Evolutionary conservation across 1,284 basidiomycete genomes (phyloP).

Genomic region (Veloboletus limbatus): DNA sequence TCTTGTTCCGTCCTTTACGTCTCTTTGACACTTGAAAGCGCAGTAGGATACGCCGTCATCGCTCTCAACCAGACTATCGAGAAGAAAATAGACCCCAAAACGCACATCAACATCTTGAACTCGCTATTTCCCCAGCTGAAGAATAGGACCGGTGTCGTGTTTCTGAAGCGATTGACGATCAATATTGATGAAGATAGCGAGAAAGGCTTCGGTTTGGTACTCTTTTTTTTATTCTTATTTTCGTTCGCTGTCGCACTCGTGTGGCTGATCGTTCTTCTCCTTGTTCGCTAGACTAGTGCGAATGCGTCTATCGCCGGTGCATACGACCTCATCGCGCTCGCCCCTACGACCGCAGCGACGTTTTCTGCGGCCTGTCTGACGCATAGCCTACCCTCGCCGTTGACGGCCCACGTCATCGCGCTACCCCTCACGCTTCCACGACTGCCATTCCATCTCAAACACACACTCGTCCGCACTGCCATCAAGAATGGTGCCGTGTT

Average conservation of each 20-base stretch:
- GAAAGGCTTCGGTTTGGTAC: constrained; percentile 75
- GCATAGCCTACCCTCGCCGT: constrained; percentile 72
- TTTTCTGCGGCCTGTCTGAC: constrained; percentile 81
- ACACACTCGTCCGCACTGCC: constrained; percentile 78
- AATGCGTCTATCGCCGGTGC: constrained; percentile 53
- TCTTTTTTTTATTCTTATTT: too few relatives aligned
- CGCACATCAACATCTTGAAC: constrained; percentile 59
- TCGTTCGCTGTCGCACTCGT: too few relatives aligned
- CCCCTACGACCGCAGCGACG: constrained; percentile 66
- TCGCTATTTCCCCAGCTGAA: constrained; percentile 51
- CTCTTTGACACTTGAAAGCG: constrained; percentile 17
- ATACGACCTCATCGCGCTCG: constrained; percentile 77
- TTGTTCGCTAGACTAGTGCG: constrained; percentile 51
- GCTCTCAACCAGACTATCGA: constrained; percentile 68
- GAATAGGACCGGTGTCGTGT: constrained; percentile 53
- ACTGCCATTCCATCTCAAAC: constrained; percentile 78
- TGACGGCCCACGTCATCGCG: constrained; percentile 80
- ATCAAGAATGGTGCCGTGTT: constrained; percentile 82
- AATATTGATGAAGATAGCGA: constrained; percentile 75
- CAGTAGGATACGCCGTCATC: constrained; percentile 79
- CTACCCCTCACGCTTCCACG: constrained; percentile 78
- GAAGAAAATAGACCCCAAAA: constrained; percentile 67
- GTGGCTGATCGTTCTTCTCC: neutral
- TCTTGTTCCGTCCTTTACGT: neutral
- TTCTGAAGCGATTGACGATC: constrained; percentile 69